Conservation (phyloP, 2,329 filamentous ascomycete genomes). For the Aspergillus versicolor region DNA sequence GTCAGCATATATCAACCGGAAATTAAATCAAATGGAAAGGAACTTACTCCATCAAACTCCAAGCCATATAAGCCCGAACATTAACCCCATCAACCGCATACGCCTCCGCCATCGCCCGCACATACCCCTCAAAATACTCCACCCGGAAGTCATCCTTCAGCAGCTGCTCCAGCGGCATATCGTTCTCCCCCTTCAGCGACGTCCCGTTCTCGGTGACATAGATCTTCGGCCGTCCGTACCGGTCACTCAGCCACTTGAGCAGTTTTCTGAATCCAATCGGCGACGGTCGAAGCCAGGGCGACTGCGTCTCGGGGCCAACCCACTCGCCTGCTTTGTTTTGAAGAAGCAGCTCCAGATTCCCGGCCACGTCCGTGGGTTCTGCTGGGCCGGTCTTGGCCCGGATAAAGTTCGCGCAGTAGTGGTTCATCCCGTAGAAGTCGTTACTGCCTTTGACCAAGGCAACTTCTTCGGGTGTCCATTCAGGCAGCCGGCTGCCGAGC, state of each 20-base stretch:
- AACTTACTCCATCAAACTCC: constrained; percentile 75
- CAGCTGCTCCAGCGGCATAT: constrained; percentile 67
- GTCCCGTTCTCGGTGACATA: constrained; percentile 90
- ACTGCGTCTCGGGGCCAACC: constrained; percentile 81
- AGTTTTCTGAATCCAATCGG: constrained; percentile 75
- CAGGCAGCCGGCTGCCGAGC: constrained; percentile 73
- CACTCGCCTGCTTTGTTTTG: constrained; percentile 69
- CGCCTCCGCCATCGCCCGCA: constrained; percentile 73
- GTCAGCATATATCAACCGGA: constrained; percentile 10
- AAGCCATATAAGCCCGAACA: constrained; percentile 77
- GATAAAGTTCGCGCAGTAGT: constrained; percentile 88
- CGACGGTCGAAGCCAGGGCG: constrained; percentile 75
- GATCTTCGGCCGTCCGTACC: constrained; percentile 74
- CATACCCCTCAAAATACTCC: constrained; percentile 75
- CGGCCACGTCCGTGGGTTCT: constrained; percentile 66
- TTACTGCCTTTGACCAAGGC: constrained; percentile 80
- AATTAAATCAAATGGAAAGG: neutral
- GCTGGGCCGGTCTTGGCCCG: constrained; percentile 65
- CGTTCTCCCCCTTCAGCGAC: constrained; percentile 78
- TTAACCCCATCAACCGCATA: constrained; percentile 71
- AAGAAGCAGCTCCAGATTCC: constrained; percentile 72
- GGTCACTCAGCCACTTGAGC: constrained; percentile 72
- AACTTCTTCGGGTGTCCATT: constrained; percentile 70
- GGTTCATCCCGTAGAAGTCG: constrained; percentile 94
- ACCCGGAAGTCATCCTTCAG: constrained; percentile 79